Evolutionary conservation across 2,329 filamentous ascomycete species (phyloP).

Genomic region (Colletotrichum noveboracense): DNA sequence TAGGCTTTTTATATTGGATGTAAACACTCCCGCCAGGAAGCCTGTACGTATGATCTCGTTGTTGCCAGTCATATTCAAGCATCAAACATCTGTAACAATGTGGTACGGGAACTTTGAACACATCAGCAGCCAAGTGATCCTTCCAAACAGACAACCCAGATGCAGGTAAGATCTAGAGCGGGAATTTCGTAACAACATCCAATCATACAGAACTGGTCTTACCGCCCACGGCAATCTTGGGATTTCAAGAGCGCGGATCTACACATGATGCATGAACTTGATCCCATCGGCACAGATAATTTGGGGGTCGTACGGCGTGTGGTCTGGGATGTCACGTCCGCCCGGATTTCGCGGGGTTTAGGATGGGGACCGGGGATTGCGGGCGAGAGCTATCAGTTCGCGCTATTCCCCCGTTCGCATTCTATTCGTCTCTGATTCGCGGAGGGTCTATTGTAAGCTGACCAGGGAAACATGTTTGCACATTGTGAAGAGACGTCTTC

Average conservation of each 20-base stretch:
- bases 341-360: neutral
- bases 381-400: neutral
- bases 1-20: neutral
- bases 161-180: neutral
- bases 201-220: fast-evolving
- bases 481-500: too few species aligned
- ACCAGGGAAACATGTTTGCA: neutral
- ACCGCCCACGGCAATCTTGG: neutral
- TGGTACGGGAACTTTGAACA: neutral
- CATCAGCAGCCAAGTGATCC: neutral
- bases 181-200: neutral
- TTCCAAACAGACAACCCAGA: neutral
- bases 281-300: neutral
- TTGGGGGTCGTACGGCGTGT: neutral
- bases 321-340: fast-evolving
- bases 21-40: neutral
- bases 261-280: fast-evolving
- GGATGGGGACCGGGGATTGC: neutral
- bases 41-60: neutral
- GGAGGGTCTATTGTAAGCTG: neutral
- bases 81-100: neutral
- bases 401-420: neutral
- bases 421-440: fast-evolving
- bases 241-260: neutral
- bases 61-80: neutral